phyloP scores from a whole-genome alignment of 2,329 filamentous ascomycete species.

The Penicillium brasilianum region DNA sequence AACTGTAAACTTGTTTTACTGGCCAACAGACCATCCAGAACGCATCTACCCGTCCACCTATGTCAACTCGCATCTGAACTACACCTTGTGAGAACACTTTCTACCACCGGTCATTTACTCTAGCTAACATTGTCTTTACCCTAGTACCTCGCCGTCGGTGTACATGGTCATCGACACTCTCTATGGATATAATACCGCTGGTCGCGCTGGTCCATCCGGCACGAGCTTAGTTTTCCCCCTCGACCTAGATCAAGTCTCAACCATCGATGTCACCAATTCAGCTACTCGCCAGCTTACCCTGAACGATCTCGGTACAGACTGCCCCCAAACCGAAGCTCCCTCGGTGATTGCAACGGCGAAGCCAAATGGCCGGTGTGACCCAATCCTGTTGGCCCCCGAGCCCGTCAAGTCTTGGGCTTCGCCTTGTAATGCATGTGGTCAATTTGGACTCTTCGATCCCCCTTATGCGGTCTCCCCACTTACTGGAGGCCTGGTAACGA shows the following conservation, averaged over 20 bases:
- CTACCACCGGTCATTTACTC: not conserved
- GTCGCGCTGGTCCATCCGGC: slow-evolving; percentile 21
- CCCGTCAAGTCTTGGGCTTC: slow-evolving; percentile 25
- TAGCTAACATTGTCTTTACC: not conserved
- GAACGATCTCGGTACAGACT: slow-evolving; percentile 23
- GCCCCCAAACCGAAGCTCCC: slow-evolving; percentile 18
- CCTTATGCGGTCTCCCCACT: slow-evolving; percentile 22
- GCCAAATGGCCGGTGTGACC: slow-evolving; percentile 21
- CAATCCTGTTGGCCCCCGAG: slow-evolving; percentile 22
- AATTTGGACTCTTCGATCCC: slow-evolving; percentile 24
- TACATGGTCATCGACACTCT: slow-evolving; percentile 25
- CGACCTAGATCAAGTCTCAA: slow-evolving; percentile 23
- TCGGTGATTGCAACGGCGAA: slow-evolving; percentile 16
- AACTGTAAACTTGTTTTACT: slow-evolving; percentile 25
- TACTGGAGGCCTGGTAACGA: slow-evolving; percentile 19
- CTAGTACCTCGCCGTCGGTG: slow-evolving; percentile 24
- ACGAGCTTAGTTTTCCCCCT: slow-evolving; percentile 23
- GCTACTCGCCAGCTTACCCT: slow-evolving; percentile 21
- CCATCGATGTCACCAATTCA: slow-evolving; percentile 15
- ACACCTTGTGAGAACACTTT: slow-evolving; percentile 17
- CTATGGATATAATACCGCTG: slow-evolving; percentile 23
- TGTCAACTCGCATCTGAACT: slow-evolving; percentile 20
- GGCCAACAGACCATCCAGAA: slow-evolving; percentile 19
- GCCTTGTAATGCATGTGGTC: slow-evolving; percentile 24
- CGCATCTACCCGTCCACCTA: slow-evolving; percentile 20